Evolutionary conservation across 345 rosid genomes (phyloP).

Genomic region (Aegle marmelos): DNA sequence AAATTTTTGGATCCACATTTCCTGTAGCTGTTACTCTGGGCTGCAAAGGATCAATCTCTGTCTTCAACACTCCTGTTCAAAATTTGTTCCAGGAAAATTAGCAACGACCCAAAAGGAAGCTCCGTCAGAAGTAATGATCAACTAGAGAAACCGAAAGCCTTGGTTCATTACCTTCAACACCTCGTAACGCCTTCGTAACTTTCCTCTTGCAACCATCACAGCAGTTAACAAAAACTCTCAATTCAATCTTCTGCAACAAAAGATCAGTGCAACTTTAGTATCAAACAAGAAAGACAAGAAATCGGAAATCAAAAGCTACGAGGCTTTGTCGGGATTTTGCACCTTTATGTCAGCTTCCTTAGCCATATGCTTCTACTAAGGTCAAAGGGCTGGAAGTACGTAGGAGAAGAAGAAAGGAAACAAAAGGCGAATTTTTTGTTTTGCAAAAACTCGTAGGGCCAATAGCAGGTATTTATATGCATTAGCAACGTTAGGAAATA

Average conservation of each 20-base stretch:
- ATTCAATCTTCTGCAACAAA: conserved; percentile 47
- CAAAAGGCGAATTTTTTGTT: not conserved
- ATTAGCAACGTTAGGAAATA: not conserved
- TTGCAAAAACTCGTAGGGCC: conserved; percentile 8
- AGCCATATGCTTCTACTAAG: conserved; percentile 40
- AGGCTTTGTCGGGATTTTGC: not conserved
- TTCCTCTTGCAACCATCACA: conserved; percentile 71
- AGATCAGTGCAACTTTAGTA: not conserved
- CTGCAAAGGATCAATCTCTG: conserved; percentile 44
- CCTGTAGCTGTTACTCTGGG: conserved; percentile 47
- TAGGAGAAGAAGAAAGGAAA: not conserved
- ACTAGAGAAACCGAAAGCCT: not conserved
- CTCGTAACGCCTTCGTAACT: conserved; percentile 47
- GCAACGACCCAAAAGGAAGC: not conserved
- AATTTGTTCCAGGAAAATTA: not conserved
- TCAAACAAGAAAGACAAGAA: not conserved
- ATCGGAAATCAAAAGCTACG: not conserved
- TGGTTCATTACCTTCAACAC: conserved; percentile 41
- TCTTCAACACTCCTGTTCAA: conserved; percentile 46
- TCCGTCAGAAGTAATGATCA: not conserved
- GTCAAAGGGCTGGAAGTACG: not conserved
- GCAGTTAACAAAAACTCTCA: conserved; percentile 54
- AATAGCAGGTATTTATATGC: conserved; percentile 35
- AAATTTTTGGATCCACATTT: conserved; percentile 36
- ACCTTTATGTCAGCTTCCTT: conserved; percentile 49